Evolutionary conservation across 352 stramenopile species (phyloP).

Genomic region (Pelagophyceae sp.): DNA sequence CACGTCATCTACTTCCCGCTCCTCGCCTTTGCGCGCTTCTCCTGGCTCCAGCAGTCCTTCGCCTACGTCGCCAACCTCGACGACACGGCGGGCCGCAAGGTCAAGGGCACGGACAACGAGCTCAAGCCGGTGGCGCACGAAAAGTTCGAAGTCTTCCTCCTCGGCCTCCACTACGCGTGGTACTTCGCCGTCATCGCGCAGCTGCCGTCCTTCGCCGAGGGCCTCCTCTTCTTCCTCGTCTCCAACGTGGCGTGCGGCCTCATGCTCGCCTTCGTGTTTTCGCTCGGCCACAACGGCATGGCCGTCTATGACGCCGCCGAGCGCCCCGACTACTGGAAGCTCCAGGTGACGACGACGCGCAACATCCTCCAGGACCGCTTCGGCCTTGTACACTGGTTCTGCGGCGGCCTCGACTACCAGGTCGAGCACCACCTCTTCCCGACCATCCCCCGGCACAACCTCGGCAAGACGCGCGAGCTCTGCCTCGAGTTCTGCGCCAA

Average conservation of each 20-base stretch:
- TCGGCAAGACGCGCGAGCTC: constrained; percentile 79
- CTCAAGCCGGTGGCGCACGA: constrained; percentile 9
- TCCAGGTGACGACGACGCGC: constrained; percentile 92
- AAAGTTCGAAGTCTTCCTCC: constrained; percentile 26
- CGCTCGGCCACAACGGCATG: constrained; percentile 96
- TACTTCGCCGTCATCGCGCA: constrained; percentile 64
- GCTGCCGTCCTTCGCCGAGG: constrained; percentile 58
- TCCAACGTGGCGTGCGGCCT: constrained; percentile 79
- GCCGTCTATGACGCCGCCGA: constrained; percentile 85
- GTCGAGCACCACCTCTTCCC: constrained; percentile 98
- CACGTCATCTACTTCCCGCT: constrained; percentile 93
- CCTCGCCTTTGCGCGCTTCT: constrained; percentile 86
- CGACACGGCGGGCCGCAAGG: not conserved
- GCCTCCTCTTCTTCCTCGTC: constrained; percentile 65
- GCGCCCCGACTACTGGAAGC: constrained; percentile 94
- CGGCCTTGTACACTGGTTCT: constrained; percentile 94
- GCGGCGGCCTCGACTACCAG: constrained; percentile 93
- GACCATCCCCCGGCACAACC: constrained; percentile 88
- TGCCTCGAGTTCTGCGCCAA: constrained; percentile 93
- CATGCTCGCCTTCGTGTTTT: constrained; percentile 89
- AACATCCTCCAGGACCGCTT: constrained; percentile 81
- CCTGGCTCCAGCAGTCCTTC: constrained; percentile 90
- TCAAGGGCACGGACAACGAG: not conserved
- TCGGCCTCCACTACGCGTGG: constrained; percentile 79
- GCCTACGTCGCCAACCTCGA: constrained; percentile 51